These are phyloP conservation scores for Graphilbum ipis-grandicollis DNA, from an alignment of 2,329 filamentous ascomycete genomes.

Conservation along the genomic window DNA sequence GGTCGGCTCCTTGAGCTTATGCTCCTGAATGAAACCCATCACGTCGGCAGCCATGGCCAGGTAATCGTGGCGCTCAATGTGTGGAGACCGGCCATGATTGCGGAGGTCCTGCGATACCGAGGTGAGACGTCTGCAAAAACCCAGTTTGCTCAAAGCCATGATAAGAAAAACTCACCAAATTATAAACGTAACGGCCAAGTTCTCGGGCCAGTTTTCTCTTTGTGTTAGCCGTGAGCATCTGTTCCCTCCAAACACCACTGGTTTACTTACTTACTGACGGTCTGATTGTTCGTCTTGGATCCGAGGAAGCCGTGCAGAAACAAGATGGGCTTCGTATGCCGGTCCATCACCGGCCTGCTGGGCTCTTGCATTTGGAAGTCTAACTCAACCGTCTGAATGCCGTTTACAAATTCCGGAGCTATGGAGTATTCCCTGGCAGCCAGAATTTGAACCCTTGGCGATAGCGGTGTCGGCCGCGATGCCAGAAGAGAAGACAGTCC, in stretches of 20 bases:
- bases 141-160: background rate
- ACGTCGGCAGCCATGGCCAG: slow-evolving; percentile 68
- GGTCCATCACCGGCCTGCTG: slow-evolving; percentile 22
- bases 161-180: slow-evolving; percentile 39
- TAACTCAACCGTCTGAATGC: slow-evolving; percentile 19
- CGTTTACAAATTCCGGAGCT: background rate
- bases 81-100: slow-evolving; percentile 85
- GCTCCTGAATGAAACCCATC: slow-evolving; percentile 55
- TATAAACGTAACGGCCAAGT: slow-evolving; percentile 64
- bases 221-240: background rate
- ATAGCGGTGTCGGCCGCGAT: too few relatives aligned
- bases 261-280: slow-evolving; percentile 77
- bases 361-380: slow-evolving; percentile 53
- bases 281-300: slow-evolving; percentile 87
- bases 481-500: too few relatives aligned
- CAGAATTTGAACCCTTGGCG: too few relatives aligned
- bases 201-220: slow-evolving; percentile 62
- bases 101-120: slow-evolving; percentile 50
- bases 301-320: slow-evolving; percentile 90
- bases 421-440: too few relatives aligned
- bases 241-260: too few relatives aligned
- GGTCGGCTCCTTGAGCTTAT: slow-evolving; percentile 51
- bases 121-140: slow-evolving; percentile 2
- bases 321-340: slow-evolving; percentile 46
- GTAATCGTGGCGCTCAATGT: slow-evolving; percentile 64